Conservation (phyloP, 208 protist species). For the Trypanosoma grayi region DNA sequence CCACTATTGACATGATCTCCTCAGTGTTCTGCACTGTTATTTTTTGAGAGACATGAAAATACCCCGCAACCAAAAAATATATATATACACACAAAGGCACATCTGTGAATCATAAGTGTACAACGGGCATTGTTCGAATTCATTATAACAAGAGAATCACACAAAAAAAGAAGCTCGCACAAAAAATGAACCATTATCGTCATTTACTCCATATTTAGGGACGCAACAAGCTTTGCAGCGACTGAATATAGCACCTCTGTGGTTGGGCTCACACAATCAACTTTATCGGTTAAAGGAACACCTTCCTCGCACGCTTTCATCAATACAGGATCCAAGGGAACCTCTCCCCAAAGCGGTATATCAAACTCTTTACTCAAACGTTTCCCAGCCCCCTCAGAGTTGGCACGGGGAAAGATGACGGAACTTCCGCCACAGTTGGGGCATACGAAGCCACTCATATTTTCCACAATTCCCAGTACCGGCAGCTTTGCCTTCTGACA, state of each 20-base stretch:
- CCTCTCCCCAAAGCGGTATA: slow-evolving; percentile 81
- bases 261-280: slow-evolving; percentile 39
- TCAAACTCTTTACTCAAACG: slow-evolving; percentile 79
- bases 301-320: slow-evolving; percentile 92
- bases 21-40: background rate
- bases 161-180: background rate
- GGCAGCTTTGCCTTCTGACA: slow-evolving; percentile 96
- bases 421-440: slow-evolving; percentile 92
- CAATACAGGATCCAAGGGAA: slow-evolving; percentile 89
- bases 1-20: slow-evolving; percentile 49
- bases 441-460: slow-evolving; percentile 99
- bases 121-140: background rate
- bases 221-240: slow-evolving; percentile 37
- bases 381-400: slow-evolving; percentile 58
- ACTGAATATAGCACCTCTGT: slow-evolving; percentile 44
- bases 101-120: background rate
- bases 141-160: background rate
- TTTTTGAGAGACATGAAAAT: slow-evolving; percentile 2
- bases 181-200: background rate
- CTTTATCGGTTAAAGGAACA: slow-evolving; percentile 50
- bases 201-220: slow-evolving; percentile 30
- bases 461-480: slow-evolving; percentile 99
- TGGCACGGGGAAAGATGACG: slow-evolving; percentile 86
- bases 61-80: background rate
- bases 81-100: background rate